Base-by-base conservation (phyloP, 2,329 filamentous ascomycete genomes). In the Atkinsonella hypoxylon region DNA sequence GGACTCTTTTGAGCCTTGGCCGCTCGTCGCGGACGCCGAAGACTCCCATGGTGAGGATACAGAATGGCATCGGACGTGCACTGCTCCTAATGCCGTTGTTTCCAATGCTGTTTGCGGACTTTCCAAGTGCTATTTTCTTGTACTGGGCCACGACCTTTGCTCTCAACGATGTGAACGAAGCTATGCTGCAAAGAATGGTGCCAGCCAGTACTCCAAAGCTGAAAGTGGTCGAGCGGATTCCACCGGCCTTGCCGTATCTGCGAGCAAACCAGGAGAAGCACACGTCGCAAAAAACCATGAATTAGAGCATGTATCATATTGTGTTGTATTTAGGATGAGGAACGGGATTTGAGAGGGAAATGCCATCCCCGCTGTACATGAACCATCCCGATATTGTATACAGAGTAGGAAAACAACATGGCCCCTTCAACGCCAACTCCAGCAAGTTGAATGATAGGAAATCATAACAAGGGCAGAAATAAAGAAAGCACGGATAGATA, bases 101-200 rank as follows among this genome's bases (percentile, higher is more conserved):
- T 4, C 67, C 67, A 6, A 56, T 68, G 11, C 51, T 66, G 39
- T 60, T 65, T 48, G 58, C 60, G 30, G 60, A 70, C 48, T 53
- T 71, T 2, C 69, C 69, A 3, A 64, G 66, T 47, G 68, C 67
- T 18, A 61, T 72, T 22, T 68, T 71, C 51, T 53, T 72, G 5
- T 72, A 70, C 58, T 70, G 66, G 68, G 58, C 62, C 3, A 58
- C 64, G 6, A 67, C 65, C 5, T 68, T 69, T 55, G 57, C 58
- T 13, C 60, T 69, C 30, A 62, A 62, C 47, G 54, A 60, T n/a
- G 50, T 66, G 49, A 70, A 69, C 46, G 59, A 63, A 12, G 49
- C 53, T 15, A 54, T 69, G n/a, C 47, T 68, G 2, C 51, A 54
- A 11, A 55, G 57, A 42, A 38, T 61, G 4, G 32, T 62, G 41